These are phyloP conservation scores for Neonectria hederae DNA, from an alignment of 2,329 filamentous ascomycete species.

Conservation along the genomic window DNA sequence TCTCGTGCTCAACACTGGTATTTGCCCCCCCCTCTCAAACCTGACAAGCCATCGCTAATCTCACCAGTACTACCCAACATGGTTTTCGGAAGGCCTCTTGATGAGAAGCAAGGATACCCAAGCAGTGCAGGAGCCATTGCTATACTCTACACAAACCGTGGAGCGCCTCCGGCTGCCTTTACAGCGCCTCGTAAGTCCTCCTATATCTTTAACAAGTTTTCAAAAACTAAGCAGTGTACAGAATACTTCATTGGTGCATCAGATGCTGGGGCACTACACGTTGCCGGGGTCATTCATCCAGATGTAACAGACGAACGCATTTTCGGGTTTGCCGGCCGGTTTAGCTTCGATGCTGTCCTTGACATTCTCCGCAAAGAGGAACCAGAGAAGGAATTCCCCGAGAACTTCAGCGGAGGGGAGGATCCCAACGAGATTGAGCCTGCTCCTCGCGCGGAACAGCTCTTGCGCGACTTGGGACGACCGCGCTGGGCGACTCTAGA, in stretches of 20 bases:
- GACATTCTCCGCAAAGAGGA: background rate
- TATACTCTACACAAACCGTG: slow-evolving; percentile 32
- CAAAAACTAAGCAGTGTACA: background rate
- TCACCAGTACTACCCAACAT: slow-evolving; percentile 36
- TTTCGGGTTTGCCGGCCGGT: background rate
- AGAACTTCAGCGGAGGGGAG: background rate
- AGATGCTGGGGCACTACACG: background rate
- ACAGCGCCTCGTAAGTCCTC: background rate
- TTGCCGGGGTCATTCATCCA: background rate
- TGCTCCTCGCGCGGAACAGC: background rate
- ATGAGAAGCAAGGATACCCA: slow-evolving; percentile 30
- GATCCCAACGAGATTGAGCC: background rate
- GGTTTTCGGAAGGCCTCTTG: slow-evolving; percentile 36
- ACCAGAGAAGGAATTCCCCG: background rate
- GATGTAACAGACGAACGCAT: background rate
- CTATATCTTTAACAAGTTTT: too few relatives aligned
- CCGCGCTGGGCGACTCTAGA: background rate
- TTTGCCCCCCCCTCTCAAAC: background rate
- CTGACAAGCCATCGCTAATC: background rate
- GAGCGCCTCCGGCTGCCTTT: background rate
- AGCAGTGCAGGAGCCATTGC: slow-evolving; percentile 30
- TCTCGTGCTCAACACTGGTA: slow-evolving; percentile 37
- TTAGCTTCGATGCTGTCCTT: background rate
- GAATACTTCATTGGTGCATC: background rate
- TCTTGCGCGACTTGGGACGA: background rate